phyloP scores from a whole-genome alignment of 345 rosid species.

The Noccaea bulbosa region DNA sequence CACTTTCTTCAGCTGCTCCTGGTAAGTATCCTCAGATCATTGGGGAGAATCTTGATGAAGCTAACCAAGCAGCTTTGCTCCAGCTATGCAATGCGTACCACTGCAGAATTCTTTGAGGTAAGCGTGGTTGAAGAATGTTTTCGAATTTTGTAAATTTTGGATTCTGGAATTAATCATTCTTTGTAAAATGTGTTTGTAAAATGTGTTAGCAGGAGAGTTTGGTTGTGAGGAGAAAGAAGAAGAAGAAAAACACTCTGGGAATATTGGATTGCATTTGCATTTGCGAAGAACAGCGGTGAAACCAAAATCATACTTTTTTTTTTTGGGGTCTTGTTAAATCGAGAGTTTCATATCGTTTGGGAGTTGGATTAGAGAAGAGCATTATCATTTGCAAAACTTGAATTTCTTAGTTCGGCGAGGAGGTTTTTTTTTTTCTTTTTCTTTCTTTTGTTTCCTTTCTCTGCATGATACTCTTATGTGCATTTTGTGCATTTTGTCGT shows the following conservation, averaged over 20 bases:
- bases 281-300: conserved; percentile 14
- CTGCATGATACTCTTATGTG: conserved; percentile 27
- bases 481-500: conserved; percentile 41
- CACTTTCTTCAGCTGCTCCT: conserved; percentile 65
- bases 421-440: too few species aligned
- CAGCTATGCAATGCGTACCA: conserved; percentile 71
- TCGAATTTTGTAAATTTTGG: neutral
- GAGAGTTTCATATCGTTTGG: conserved; percentile 29
- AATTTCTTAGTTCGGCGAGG: conserved; percentile 19
- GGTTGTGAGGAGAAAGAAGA: neutral
- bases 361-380: conserved; percentile 29
- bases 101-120: conserved; percentile 64
- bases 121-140: conserved; percentile 31
- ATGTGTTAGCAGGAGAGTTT: conserved; percentile 30
- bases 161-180: neutral
- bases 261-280: conserved; percentile 12
- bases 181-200: neutral
- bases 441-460: neutral
- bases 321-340: neutral
- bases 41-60: conserved; percentile 65
- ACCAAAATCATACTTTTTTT: conserved; percentile 1
- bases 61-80: conserved; percentile 70
- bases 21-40: conserved; percentile 82
- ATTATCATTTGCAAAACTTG: conserved; percentile 21
- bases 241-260: neutral